A percentile compares a stretch with the other conserved stretches of the same genome.
These are phyloP conservation scores for Cordyceps cicadae DNA, from an alignment of 2,329 filamentous ascomycete genomes.

Conservation along the genomic window DNA sequence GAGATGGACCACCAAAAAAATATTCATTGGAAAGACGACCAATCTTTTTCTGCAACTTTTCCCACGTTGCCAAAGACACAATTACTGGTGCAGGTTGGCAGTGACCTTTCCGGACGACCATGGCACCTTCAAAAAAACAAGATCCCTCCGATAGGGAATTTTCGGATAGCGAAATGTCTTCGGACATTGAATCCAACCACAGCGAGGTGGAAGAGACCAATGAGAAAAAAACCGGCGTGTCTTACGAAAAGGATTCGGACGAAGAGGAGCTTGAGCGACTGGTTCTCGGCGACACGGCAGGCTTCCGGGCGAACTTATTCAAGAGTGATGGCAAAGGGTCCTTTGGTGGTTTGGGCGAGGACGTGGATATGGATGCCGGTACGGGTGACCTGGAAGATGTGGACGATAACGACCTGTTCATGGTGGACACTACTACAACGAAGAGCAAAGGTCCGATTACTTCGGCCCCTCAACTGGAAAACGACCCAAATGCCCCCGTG, in stretches of 20 bases:
- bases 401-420: constrained; percentile 77
- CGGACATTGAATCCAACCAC: constrained; percentile 16
- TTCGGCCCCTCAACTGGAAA: constrained; percentile 15
- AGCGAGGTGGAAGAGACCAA: constrained; percentile 22
- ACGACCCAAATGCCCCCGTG: constrained; percentile 42
- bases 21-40: constrained; percentile 18
- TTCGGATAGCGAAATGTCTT: constrained; percentile 17
- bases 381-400: constrained; percentile 48
- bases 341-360: constrained; percentile 30
- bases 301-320: constrained; percentile 69
- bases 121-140: constrained; percentile 25
- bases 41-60: constrained; percentile 13
- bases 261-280: constrained; percentile 82
- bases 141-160: constrained; percentile 23
- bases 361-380: constrained; percentile 37
- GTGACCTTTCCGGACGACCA: constrained; percentile 16
- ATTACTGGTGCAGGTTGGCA: constrained; percentile 11
- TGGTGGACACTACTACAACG: constrained; percentile 61
- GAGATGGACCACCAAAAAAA: constrained; percentile 23
- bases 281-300: constrained; percentile 79
- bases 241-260: constrained; percentile 64
- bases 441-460: constrained; percentile 25
- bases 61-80: constrained; percentile 5
- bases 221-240: constrained; percentile 9
- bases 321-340: constrained; percentile 24